Conservation (phyloP, 2,329 filamentous ascomycete genomes). For the Diatrype stigma region DNA sequence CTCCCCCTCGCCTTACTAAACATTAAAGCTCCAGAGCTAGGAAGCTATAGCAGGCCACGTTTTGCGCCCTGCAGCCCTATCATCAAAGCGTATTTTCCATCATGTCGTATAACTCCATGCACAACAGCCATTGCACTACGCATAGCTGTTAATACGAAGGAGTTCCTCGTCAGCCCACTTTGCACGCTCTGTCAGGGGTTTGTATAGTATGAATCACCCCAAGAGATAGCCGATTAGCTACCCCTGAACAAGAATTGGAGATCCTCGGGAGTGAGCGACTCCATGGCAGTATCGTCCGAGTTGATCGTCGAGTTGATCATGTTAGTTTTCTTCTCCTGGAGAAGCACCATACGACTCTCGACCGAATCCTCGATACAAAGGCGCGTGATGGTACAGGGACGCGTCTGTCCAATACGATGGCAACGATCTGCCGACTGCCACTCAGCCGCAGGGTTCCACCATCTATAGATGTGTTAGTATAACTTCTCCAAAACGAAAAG, state of each 20-base stretch:
- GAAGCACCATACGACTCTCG: slow-evolving; percentile 87
- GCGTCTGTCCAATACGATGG: slow-evolving; percentile 91
- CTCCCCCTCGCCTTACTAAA: background rate
- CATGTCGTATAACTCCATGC: background rate
- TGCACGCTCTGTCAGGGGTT: too few species aligned
- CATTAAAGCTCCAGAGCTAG: too few species aligned
- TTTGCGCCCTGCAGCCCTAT: background rate
- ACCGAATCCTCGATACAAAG: slow-evolving; percentile 97
- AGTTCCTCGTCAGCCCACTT: too few species aligned
- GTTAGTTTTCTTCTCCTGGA: slow-evolving; percentile 98
- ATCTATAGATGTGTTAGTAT: slow-evolving; percentile 45
- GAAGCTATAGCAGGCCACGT: too few species aligned
- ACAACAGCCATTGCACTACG: too few species aligned
- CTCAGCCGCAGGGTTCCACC: slow-evolving; percentile 99
- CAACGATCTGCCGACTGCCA: slow-evolving; percentile 96
- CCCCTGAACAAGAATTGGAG: slow-evolving; percentile 96
- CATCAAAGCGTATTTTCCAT: too few species aligned
- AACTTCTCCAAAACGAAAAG: background rate
- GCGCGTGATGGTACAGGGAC: slow-evolving; percentile 89
- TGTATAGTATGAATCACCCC: too few species aligned
- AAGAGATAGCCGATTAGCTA: slow-evolving; percentile 30
- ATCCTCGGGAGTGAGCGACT: slow-evolving; percentile 84
- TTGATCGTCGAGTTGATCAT: slow-evolving; percentile 99
- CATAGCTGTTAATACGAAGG: too few species aligned
- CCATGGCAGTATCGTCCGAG: slow-evolving; percentile 84